phyloP scores from a whole-genome alignment of 371 early-diverging fungal genomes.

The Mortierella sp. region DNA sequence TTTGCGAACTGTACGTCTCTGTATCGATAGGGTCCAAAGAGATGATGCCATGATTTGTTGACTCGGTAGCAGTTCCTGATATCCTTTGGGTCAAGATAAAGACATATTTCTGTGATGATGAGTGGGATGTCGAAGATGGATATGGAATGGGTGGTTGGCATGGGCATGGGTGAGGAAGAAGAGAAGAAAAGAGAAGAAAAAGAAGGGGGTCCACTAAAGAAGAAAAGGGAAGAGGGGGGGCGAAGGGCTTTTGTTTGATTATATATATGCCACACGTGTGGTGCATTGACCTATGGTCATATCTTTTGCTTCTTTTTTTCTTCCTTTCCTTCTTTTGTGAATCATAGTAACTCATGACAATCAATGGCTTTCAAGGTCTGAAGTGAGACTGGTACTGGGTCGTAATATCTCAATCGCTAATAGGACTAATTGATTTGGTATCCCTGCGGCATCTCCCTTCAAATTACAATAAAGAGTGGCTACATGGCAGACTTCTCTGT shows the following conservation, averaged over 20 bases:
- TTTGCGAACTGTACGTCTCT: conserved; percentile 5
- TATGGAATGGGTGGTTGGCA: neutral
- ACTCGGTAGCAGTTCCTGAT: conserved; percentile 14
- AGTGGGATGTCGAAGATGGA: conserved; percentile 23
- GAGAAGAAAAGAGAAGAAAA: conserved; percentile 2
- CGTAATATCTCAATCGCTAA: no score
- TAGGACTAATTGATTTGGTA: no score
- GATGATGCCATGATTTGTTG: neutral
- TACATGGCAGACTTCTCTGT: no score
- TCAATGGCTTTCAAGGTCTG: no score
- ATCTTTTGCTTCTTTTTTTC: no score
- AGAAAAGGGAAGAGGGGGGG: neutral
- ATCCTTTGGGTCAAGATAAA: conserved; percentile 6
- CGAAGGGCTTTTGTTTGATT: no score
- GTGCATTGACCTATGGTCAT: neutral
- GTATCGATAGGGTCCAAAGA: conserved; percentile 10
- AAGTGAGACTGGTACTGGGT: no score
- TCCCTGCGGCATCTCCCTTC: no score
- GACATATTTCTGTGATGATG: conserved; percentile 14
- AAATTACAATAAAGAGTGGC: no score
- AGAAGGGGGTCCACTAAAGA: neutral
- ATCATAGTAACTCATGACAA: no score
- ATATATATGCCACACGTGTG: neutral
- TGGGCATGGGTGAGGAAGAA: neutral
- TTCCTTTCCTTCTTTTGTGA: no score